A percentile compares a stretch with the other conserved stretches of the same genome.
These are phyloP conservation scores for Saccharomycopsis javanensis DNA, from an alignment of 805 yeast genomes.

Conservation along the genomic window DNA sequence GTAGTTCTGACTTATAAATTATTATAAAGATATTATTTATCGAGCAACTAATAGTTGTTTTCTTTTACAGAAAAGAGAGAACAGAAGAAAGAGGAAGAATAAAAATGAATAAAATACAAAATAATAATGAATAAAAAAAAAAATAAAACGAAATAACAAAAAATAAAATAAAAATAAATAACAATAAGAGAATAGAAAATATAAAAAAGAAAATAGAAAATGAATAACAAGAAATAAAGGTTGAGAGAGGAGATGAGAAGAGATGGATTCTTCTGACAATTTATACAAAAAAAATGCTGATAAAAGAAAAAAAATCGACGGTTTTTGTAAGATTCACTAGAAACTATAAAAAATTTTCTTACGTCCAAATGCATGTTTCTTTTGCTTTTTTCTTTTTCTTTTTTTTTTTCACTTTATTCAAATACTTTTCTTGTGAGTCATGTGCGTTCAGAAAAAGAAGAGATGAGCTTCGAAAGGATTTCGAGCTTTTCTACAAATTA, in stretches of 20 bases:
- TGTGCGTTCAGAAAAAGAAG: background rate
- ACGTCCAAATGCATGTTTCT: background rate
- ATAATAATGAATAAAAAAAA: slow-evolving; percentile 20
- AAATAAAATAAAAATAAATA: background rate
- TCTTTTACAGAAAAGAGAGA: slow-evolving; percentile 34
- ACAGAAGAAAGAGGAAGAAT: slow-evolving; percentile 26
- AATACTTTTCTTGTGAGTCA: background rate
- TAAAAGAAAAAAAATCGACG: background rate
- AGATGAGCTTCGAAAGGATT: background rate
- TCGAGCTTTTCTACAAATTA: background rate
- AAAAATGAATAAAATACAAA: slow-evolving; percentile 16
- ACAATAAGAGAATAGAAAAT: slow-evolving; percentile 10
- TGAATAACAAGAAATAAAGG: background rate
- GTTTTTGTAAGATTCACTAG: background rate
- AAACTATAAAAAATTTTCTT: background rate
- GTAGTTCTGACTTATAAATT: slow-evolving; percentile 17
- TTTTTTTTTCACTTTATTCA: background rate
- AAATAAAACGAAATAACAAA: slow-evolving; percentile 18
- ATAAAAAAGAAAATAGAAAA: slow-evolving; percentile 2
- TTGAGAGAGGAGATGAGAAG: background rate
- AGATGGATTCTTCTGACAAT: background rate
- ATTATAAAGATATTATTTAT: background rate
- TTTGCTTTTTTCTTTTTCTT: background rate
- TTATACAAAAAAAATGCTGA: background rate
- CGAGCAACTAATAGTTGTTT: slow-evolving; percentile 24